Conservation (phyloP, 2,329 filamentous ascomycete species). For the Paraphaeosphaeria minitans region DNA sequence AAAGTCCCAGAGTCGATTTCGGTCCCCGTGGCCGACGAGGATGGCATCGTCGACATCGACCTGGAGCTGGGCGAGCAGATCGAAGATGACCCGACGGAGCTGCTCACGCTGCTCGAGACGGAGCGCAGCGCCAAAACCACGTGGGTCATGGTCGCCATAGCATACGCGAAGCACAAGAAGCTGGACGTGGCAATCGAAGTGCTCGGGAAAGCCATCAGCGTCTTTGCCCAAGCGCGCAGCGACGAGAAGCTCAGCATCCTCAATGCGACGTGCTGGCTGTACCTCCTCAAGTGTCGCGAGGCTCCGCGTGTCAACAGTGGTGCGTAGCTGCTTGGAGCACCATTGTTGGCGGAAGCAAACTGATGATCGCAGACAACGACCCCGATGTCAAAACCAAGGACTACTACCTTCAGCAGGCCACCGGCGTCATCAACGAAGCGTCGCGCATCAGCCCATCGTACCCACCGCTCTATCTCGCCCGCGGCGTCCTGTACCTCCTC, state of each 20-base stretch:
- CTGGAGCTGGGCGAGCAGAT: conserved; percentile 84
- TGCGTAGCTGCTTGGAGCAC: conserved; percentile 17
- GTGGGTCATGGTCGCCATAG: conserved; percentile 97
- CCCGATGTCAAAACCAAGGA: conserved; percentile 90
- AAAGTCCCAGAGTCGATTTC: conserved; percentile 68
- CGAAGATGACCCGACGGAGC: conserved; percentile 89
- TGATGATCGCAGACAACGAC: conserved; percentile 49
- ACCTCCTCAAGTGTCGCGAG: conserved; percentile 85
- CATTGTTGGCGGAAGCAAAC: background rate
- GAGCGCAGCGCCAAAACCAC: conserved; percentile 89
- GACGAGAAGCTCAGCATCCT: conserved; percentile 87
- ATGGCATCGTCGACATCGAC: conserved; percentile 75
- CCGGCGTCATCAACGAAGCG: conserved; percentile 91
- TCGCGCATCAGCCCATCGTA: conserved; percentile 91
- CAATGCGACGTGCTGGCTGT: conserved; percentile 87
- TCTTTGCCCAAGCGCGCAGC: conserved; percentile 69
- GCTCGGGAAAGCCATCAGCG: conserved; percentile 73
- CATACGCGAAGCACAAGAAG: conserved; percentile 95
- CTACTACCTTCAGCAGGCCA: conserved; percentile 88
- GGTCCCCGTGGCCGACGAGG: conserved; percentile 66
- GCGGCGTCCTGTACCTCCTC: conserved; percentile 86
- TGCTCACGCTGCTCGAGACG: conserved; percentile 93
- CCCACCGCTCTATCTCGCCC: conserved; percentile 86
- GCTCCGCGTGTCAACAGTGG: conserved; percentile 70
- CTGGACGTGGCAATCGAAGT: conserved; percentile 80